phyloP scores from a whole-genome alignment of 495 filamentous ascomycete species.

The Hyphodiscus hymeniophilus region DNA sequence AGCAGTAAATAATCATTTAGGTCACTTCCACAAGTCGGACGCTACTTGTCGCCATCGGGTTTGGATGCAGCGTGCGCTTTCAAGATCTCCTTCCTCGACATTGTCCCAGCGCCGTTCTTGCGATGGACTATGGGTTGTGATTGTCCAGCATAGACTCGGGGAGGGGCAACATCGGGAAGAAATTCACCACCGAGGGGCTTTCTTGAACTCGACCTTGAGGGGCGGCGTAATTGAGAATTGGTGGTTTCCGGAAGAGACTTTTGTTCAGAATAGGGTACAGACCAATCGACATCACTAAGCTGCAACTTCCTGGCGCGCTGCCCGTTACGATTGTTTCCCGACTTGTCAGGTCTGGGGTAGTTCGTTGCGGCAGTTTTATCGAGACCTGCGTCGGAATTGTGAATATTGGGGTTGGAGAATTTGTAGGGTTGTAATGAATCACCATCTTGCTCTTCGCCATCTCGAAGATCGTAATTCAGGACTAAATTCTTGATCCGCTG shows the following conservation, averaged over 20 bases:
- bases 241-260: background rate
- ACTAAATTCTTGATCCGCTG: constrained; percentile 97
- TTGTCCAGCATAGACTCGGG: background rate
- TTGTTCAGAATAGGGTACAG: constrained; percentile 29
- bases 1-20: background rate
- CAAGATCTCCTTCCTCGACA: constrained; percentile 18
- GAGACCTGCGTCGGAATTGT: constrained; percentile 34
- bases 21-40: background rate
- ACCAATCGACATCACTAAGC: constrained; percentile 97
- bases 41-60: constrained; percentile 11
- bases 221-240: too few relatives aligned
- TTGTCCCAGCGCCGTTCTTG: constrained; percentile 2
- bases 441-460: constrained; percentile 69
- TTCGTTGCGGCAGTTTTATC: constrained; percentile 33
- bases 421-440: constrained; percentile 37
- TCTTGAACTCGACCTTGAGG: too few relatives aligned
- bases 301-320: constrained; percentile 88
- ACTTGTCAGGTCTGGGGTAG: constrained; percentile 53
- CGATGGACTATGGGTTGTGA: background rate
- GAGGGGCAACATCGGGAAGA: background rate
- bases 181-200: too few relatives aligned
- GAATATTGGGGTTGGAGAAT: constrained; percentile 35
- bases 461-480: constrained; percentile 86
- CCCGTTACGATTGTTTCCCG: constrained; percentile 60
- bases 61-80: constrained; percentile 11